Base-by-base conservation (phyloP, 2,329 filamentous ascomycete genomes). In the Sclerotinia nivalis region DNA sequence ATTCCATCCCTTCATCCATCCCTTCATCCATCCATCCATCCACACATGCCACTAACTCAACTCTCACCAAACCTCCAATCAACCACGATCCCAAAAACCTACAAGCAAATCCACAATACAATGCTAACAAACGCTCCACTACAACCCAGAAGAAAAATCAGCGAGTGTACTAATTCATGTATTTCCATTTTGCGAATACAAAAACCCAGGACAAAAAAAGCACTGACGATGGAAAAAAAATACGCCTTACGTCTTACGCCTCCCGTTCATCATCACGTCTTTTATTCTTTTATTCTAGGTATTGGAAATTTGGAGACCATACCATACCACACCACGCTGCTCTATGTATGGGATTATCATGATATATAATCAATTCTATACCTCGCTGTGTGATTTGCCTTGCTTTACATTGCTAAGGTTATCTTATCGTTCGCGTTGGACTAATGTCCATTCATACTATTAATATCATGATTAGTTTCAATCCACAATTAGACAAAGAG, bases 351-450 rank as follows among this genome's bases (percentile, higher is more conserved):
- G 31, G 31, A 37, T 49, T 54, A 52, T 65, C 60, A 25, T 64
- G 45, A 64, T 40, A 64, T 52, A 50, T 40, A 20, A 50, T 50
- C 31, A 52, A 43, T 65, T 65, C 45, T 65, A 65, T 65, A 28
- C 31, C 28, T 52, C n/a, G 18, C 34, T 12, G 8, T 52, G n/a
- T 40, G 52, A 40, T 25, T 52, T 40, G 31, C 47, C 34, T 12
- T 15, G 22, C 3, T 20, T 43, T 43, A 18, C 40, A 37, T 64
- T 40, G 31, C n/a, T 52, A 52, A 7, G 18, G 31, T 55, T 50
- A n/a, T 59, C 20, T 55, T 66, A 69, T 64, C 67, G 59, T 40
- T 88, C 86, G 74, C 83, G 81, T 73, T 84, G 84, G n/a, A 86
- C 81, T 74, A 89, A 80, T 72, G 85, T 72, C 75, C 75, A 77